These are phyloP conservation scores for Myriosclerotinia duriaeana DNA, from an alignment of 2,329 filamentous ascomycete species.

Conservation along the genomic window DNA sequence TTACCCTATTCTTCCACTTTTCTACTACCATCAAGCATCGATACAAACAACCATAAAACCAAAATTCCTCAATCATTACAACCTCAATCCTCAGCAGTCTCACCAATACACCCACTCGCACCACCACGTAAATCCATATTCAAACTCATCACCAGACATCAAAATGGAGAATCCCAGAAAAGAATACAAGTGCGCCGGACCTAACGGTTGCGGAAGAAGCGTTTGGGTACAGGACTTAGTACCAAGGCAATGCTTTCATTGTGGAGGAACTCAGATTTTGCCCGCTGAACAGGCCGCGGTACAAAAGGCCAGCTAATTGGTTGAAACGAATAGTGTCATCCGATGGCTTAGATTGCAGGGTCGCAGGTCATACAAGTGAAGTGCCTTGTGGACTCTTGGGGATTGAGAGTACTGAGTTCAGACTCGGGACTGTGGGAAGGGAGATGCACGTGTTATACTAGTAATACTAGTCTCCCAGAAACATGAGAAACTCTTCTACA, in stretches of 20 bases:
- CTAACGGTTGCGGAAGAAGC: neutral
- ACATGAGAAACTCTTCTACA: no score
- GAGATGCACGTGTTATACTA: neutral
- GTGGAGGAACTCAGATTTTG: neutral
- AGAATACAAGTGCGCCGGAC: neutral
- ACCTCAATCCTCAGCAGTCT: neutral
- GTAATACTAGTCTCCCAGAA: no score
- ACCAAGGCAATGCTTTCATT: neutral
- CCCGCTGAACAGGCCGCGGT: neutral
- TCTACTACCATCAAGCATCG: neutral
- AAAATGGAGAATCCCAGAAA: neutral
- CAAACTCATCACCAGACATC: neutral
- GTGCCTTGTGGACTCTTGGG: no score
- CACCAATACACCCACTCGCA: no score
- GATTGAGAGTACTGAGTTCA: neutral
- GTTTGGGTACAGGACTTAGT: conserved; percentile 2
- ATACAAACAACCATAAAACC: neutral
- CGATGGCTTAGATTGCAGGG: neutral
- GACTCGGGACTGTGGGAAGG: neutral
- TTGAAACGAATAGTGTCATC: no score
- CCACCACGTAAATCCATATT: neutral
- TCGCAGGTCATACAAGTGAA: neutral
- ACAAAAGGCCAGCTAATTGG: neutral
- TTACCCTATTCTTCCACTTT: neutral
- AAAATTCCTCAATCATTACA: neutral